Evolutionary conservation across 2,329 filamentous ascomycete genomes (phyloP), one percentile per base, ranked within the genome.

Genomic region (Cephalotrichum gorgonifer): DNA sequence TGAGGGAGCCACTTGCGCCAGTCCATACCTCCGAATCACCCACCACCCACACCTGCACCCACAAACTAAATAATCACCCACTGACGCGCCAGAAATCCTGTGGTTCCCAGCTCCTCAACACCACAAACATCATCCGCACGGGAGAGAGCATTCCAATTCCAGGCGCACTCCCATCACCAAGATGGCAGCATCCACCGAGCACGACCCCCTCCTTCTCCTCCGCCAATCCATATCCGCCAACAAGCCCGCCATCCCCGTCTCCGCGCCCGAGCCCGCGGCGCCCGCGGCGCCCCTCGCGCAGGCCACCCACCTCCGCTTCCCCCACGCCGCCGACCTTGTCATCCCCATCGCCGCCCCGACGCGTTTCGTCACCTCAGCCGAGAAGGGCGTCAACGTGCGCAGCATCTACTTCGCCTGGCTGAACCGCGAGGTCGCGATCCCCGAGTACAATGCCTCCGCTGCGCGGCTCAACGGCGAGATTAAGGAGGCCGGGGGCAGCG

Each of bases 351-450:
- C 79, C 46, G 76, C 78, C 14, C 75, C 83, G 9, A 98, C 93
- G 56, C 88, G 93, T 58, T 97, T 97, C 71, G 47, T 45, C 27
- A 77, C 86, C 52, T 90, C 88, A n/a, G 78, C 79, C 51, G 79
- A 78, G 58, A 75, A 79, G 50, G 76, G 85, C 4, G 83, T 95
- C 59, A 88, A 96, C 63, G 74, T 98, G 57, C 88, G 93, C 62
- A 93, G 86, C 64, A 91, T 96, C 67, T 96, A 91, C 72, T 95
- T 97, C 62, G 89, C 89, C 50, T 98, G 89, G 88, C 75, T 87
- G 60, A 94, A 96, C 69, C 88, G 89, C 65, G 91, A 97, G 70
- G 81, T 85, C 49, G 81, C 85, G 49, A 89, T 95, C 56, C 86
- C 87, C 11, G 88, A 95, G 58, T 97, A 97, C 75, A 93, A 96